Conservation (phyloP, 345 rosid species). For the Arabidopsis arenosa region DNA sequence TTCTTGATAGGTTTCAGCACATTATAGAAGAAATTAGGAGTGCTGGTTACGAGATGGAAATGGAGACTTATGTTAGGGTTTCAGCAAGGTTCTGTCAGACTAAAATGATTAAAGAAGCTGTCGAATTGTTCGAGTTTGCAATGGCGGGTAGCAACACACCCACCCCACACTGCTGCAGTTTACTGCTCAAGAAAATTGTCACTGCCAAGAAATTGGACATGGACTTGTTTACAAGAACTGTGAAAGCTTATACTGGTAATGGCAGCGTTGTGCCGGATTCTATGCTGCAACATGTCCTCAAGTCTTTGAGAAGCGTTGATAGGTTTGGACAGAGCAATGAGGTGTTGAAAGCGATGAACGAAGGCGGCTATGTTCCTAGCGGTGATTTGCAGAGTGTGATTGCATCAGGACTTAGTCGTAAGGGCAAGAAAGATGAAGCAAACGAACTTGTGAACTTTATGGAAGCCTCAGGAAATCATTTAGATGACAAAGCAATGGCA, state of each 20-base stretch:
- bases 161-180: conserved; percentile 45
- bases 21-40: conserved; percentile 64
- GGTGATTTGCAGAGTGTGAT: conserved; percentile 60
- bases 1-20: conserved; percentile 76
- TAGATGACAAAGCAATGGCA: conserved; percentile 64
- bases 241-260: conserved; percentile 54
- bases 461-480: conserved; percentile 56
- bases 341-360: conserved; percentile 74
- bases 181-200: conserved; percentile 65
- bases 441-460: conserved; percentile 55
- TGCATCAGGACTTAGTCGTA: conserved; percentile 58
- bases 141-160: conserved; percentile 76
- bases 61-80: conserved; percentile 62
- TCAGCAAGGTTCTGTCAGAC: conserved; percentile 46
- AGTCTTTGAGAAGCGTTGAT: conserved; percentile 71
- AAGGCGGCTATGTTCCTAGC: conserved; percentile 54
- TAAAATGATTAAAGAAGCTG: conserved; percentile 41
- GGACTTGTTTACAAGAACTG: conserved; percentile 68
- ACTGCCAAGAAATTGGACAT: conserved; percentile 61
- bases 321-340: conserved; percentile 62
- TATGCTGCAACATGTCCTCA: conserved; percentile 61
- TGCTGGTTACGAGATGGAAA: conserved; percentile 68
- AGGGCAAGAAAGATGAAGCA: conserved; percentile 61
- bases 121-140: conserved; percentile 49
- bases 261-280: conserved; percentile 66